These are phyloP conservation scores for Akanthomyces uredinophilus DNA, from an alignment of 2,329 filamentous ascomycete genomes.

Conservation along the genomic window DNA sequence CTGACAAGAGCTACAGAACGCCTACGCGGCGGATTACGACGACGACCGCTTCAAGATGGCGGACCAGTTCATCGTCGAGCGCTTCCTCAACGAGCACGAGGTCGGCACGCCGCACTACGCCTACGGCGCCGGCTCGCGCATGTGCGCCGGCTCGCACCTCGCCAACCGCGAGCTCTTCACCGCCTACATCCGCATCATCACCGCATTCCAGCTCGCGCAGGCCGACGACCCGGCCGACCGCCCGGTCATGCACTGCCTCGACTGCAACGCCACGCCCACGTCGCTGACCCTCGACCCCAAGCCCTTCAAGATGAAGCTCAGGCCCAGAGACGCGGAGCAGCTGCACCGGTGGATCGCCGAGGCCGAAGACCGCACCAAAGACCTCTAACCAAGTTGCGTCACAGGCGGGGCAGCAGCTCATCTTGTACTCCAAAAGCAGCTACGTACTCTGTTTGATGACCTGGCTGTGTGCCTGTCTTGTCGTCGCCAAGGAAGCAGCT, in stretches of 20 bases:
- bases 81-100: conserved; percentile 56
- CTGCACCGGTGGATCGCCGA: conserved; percentile 48
- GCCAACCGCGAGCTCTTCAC: conserved; percentile 60
- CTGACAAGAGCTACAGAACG: conserved; percentile 43
- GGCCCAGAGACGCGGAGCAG: conserved; percentile 39
- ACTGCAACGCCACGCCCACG: conserved; percentile 53
- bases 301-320: conserved; percentile 55
- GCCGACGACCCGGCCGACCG: conserved; percentile 40
- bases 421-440: background rate
- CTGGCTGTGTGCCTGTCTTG: background rate
- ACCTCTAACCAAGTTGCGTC: conserved; percentile 30
- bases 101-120: conserved; percentile 55
- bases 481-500: background rate
- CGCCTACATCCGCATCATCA: conserved; percentile 53
- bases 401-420: background rate
- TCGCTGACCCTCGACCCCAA: conserved; percentile 57
- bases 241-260: conserved; percentile 52
- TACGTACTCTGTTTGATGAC: no score
- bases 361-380: conserved; percentile 44
- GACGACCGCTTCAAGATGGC: conserved; percentile 61
- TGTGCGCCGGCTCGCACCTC: conserved; percentile 59
- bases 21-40: conserved; percentile 72
- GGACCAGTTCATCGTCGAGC: conserved; percentile 60
- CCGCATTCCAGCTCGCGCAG: conserved; percentile 50
- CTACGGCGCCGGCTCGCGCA: conserved; percentile 58